These are phyloP conservation scores for Fusarium globosum DNA, from an alignment of 2,329 filamentous ascomycete genomes.

Conservation along the genomic window DNA sequence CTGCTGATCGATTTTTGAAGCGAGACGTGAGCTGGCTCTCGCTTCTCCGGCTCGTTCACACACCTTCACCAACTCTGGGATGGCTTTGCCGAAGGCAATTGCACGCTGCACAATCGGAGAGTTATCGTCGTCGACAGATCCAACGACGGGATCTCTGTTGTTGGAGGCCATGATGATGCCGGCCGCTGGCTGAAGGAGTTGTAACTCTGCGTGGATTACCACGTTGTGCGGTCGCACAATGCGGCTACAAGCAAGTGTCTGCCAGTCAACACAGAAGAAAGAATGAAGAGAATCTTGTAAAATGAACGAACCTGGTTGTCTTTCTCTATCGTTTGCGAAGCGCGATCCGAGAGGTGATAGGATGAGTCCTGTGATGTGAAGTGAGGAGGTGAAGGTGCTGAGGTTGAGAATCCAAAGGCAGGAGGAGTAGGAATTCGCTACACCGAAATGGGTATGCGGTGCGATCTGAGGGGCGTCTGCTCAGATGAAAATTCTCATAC, in stretches of 20 bases:
- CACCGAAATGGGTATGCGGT: background rate
- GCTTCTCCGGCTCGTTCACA: too few species aligned
- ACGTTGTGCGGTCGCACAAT: background rate
- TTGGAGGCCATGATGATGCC: background rate
- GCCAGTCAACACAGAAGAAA: too few species aligned
- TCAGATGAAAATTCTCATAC: fast-evolving
- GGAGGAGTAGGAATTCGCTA: fast-evolving
- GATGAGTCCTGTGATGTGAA: background rate
- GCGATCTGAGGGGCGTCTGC: fast-evolving
- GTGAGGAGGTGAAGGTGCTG: background rate
- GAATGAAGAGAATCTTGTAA: fast-evolving
- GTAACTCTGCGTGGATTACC: fast-evolving
- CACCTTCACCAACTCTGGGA: too few species aligned
- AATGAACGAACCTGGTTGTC: fast-evolving
- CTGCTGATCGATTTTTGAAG: too few species aligned
- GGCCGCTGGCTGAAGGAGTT: fast-evolving
- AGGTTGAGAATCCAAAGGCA: fast-evolving
- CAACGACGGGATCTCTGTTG: too few species aligned
- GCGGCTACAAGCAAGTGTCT: background rate
- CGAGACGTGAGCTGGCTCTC: too few species aligned
- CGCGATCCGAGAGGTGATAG: background rate
- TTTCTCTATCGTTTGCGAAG: background rate
- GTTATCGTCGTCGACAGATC: too few species aligned
- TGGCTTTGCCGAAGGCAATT: too few species aligned
- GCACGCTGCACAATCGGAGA: too few species aligned